Evolutionary conservation across 495 filamentous ascomycete genomes (phyloP).

Genomic region (Penicillium pulvis): DNA sequence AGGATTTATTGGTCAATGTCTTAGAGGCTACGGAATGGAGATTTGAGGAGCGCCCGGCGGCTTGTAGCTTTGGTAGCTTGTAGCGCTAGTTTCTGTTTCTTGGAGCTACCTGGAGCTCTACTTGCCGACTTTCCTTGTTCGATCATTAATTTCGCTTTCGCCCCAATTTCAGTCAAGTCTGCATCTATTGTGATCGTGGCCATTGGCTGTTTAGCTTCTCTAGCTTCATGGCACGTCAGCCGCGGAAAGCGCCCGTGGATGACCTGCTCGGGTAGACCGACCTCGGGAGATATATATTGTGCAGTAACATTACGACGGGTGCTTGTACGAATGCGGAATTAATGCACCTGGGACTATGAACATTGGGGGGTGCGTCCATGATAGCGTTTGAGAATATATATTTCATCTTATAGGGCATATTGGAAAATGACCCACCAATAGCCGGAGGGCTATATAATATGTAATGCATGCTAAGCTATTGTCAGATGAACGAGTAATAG

Average conservation of each 20-base stretch:
- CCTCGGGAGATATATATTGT: not conserved
- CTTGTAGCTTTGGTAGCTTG: not conserved
- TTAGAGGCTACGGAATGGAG: not conserved
- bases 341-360: too few species aligned
- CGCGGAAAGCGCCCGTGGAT: conserved; percentile 30
- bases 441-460: not conserved
- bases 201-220: conserved; percentile 3
- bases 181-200: not conserved
- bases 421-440: not conserved
- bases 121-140: not conserved
- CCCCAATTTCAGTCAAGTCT: not conserved
- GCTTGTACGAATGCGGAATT: not conserved
- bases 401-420: too few species aligned
- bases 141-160: not conserved
- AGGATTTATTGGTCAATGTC: not conserved
- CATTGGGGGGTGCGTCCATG: too few species aligned
- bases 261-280: conserved; percentile 9
- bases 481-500: too few species aligned
- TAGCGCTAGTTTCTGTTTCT: not conserved
- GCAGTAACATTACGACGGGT: not conserved
- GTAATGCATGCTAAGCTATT: too few species aligned
- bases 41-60: conserved; percentile 1
- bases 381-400: too few species aligned
- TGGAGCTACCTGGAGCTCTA: not conserved
- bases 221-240: conserved; percentile 10